Evolutionary conservation across 1,139 yeast genomes (phyloP), one percentile per base, ranked within the genome.

Genomic region (Taphrina confusa): DNA sequence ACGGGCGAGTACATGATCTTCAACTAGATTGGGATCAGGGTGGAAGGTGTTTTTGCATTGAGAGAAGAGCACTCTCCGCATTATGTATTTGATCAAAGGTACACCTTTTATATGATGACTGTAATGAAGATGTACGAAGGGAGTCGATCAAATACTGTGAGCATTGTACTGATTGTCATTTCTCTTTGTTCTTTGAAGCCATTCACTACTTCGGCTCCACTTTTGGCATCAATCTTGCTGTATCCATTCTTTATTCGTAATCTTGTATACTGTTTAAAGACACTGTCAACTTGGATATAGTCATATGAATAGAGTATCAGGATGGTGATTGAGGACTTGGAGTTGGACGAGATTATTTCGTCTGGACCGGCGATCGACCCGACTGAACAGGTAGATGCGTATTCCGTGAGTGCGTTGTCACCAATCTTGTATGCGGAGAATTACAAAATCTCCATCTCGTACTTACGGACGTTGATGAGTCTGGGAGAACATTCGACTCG

Each of bases 371-470:
- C 63, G 39, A 11, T 74, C 74, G 1, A 63, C 69, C 30, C 68
- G 68, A 3, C 45, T 9, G 27, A 27, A n/a, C 36, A 36, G 12
- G 69, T 71, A 34, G 76, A 78, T 61, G 79, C 76, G 31, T 77
- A 78, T 60, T 78, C 77, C 8, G 72, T 72, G 46, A 70, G 80
- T 64, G 68, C 74, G 1, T 73, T 92, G 37, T 88, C 96, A 62
- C 83, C 82, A 62, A 92, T 92, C 58, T 74, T 88, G 67, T 94
- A 92, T 74, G 77, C 83, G 12, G 85, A 82, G 1, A 90, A 86
- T 61, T 92, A 87, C 74, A 78, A 76, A 64, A 66, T 71, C 16
- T 77, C 81, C 0, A 81, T 88, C 79, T 87, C 87, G 1, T 71
- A 79, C 4, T 72, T 87, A 27, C 75, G 89, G 22, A 84, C 87